A percentile compares a stretch with the other conserved stretches of the same genome.
Evolutionary conservation across 2,329 filamentous ascomycete species (phyloP).

Genomic region (Metarhizium humberi): DNA sequence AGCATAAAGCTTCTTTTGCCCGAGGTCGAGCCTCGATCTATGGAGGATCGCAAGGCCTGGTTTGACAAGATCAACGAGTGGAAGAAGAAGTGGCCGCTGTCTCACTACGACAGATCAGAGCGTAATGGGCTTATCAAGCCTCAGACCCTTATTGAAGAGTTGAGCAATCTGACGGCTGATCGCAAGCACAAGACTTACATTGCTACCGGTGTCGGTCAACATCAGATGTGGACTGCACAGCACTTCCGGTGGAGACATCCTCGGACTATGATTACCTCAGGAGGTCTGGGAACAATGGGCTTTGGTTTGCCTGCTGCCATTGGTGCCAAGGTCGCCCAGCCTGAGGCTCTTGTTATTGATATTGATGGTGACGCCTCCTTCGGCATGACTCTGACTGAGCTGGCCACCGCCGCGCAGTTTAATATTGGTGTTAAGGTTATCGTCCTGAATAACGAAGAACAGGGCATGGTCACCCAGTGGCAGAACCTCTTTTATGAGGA

Average conservation of each 20-base stretch:
- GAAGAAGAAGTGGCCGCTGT: constrained; percentile 86
- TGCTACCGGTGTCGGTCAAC: constrained; percentile 88
- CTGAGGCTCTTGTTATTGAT: constrained; percentile 80
- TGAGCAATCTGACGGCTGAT: constrained; percentile 72
- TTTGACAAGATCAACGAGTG: constrained; percentile 81
- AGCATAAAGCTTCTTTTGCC: too few species aligned
- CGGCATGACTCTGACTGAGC: constrained; percentile 95
- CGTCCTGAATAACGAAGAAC: constrained; percentile 91
- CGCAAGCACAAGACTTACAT: constrained; percentile 82
- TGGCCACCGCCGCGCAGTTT: constrained; percentile 89
- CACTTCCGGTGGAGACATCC: constrained; percentile 93
- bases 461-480: constrained; percentile 99
- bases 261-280: constrained; percentile 90
- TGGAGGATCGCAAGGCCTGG: constrained; percentile 64
- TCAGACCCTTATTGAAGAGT: constrained; percentile 82
- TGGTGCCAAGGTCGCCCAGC: constrained; percentile 75
- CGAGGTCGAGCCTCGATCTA: too few species aligned
- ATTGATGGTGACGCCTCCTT: constrained; percentile 99
- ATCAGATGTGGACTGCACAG: constrained; percentile 98
- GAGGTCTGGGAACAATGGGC: constrained; percentile 82
- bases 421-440: constrained; percentile 95
- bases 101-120: constrained; percentile 69
- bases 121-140: constrained; percentile 51
- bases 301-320: constrained; percentile 92
- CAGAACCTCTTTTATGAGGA: constrained; percentile 97